Percentiles rank a stretch among this genome's conserved stretches.
Conservation (phyloP, 768 basidiomycete species). For the Lentinus tigrinus region DNA sequence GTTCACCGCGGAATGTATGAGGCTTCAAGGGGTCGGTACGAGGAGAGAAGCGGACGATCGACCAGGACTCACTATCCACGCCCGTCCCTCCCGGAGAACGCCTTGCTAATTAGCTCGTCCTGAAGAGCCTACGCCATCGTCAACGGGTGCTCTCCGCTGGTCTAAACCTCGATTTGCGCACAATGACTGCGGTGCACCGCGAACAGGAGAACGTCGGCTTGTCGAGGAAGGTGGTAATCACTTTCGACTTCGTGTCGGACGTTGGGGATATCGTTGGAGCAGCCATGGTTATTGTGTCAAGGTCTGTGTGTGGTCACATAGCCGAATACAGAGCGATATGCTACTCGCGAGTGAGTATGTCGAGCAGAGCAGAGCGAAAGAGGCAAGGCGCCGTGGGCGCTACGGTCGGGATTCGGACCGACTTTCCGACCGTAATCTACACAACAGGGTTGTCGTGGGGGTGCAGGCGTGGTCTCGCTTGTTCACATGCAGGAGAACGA, state of each 20-base stretch:
- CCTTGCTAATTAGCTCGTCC: slow-evolving; percentile 82
- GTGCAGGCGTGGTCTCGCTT: too few species aligned
- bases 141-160: background rate
- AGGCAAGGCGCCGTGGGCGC: too few species aligned
- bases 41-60: background rate
- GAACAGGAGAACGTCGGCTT: slow-evolving; percentile 69
- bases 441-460: too few species aligned
- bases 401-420: too few species aligned
- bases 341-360: too few species aligned
- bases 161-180: slow-evolving; percentile 32
- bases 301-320: too few species aligned
- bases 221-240: slow-evolving; percentile 59
- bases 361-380: too few species aligned
- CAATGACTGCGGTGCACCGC: slow-evolving; percentile 69
- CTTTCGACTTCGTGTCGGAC: slow-evolving; percentile 52
- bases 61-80: slow-evolving; percentile 64
- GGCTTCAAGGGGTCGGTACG: slow-evolving; percentile 37
- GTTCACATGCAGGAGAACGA: too few species aligned
- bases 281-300: background rate
- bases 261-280: slow-evolving; percentile 19
- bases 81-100: slow-evolving; percentile 82
- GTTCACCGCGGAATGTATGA: slow-evolving; percentile 78
- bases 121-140: slow-evolving; percentile 57
- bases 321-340: too few species aligned
- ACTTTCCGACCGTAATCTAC: too few species aligned